Percentiles rank a stretch among this genome's conserved stretches.
Evolutionary conservation across 2,329 filamentous ascomycete genomes (phyloP).

Genomic region (Aspergillus caelatus): DNA sequence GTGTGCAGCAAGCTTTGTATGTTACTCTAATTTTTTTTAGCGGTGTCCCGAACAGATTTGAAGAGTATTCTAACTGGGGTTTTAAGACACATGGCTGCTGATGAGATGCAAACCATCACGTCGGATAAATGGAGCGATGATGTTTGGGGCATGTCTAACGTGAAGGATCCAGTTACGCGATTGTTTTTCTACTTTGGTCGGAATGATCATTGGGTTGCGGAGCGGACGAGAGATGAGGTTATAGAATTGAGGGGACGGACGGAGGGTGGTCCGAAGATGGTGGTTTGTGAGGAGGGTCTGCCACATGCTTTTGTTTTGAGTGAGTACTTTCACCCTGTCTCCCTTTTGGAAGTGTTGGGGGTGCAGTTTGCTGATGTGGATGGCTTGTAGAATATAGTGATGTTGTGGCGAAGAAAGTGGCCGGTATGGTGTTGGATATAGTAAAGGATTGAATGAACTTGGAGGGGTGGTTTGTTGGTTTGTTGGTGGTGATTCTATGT

Average conservation of each 20-base stretch:
- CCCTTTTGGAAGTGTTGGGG: background rate
- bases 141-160: conserved; percentile 57
- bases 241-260: conserved; percentile 47
- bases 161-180: conserved; percentile 41
- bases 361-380: conserved; percentile 10
- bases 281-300: conserved; percentile 57
- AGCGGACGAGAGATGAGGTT: conserved; percentile 59
- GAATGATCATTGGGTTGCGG: conserved; percentile 65
- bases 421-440: conserved; percentile 51
- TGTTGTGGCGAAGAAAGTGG: conserved; percentile 56
- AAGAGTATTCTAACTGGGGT: background rate
- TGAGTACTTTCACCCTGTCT: conserved; percentile 33
- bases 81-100: conserved; percentile 56
- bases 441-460: conserved; percentile 14
- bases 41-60: background rate
- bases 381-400: conserved; percentile 40
- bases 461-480: background rate
- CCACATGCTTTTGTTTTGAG: conserved; percentile 64
- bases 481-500: background rate
- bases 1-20: conserved; percentile 59
- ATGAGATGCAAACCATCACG: conserved; percentile 61
- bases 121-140: conserved; percentile 61
- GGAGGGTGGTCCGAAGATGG: conserved; percentile 52
- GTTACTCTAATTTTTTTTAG: conserved; percentile 20
- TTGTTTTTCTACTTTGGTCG: conserved; percentile 63